phyloP scores from a whole-genome alignment of 805 yeast species.

The Sungouiozyma intestinalis region DNA sequence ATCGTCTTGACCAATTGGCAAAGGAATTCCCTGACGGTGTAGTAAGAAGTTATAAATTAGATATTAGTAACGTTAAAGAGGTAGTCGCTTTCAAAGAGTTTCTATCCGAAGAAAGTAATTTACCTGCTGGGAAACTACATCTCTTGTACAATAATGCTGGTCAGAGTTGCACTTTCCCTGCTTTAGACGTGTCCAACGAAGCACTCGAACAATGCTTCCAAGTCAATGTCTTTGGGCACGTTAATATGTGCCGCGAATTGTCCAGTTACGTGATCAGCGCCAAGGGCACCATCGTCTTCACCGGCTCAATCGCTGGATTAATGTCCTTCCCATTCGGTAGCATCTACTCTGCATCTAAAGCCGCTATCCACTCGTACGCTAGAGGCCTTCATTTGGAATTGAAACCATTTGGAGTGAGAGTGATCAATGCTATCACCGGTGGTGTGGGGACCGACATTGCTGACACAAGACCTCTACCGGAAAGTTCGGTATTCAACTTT shows the following conservation, averaged over 20 bases:
- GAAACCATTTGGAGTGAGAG: constrained; percentile 63
- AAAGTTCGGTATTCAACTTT: constrained; percentile 41
- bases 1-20: constrained; percentile 42
- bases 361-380: constrained; percentile 68
- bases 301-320: constrained; percentile 62
- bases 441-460: constrained; percentile 65
- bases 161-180: constrained; percentile 62
- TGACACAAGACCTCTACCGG: constrained; percentile 51
- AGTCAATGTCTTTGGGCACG: constrained; percentile 64
- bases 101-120: constrained; percentile 26
- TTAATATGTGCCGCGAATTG: constrained; percentile 52
- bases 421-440: constrained; percentile 62
- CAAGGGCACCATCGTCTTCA: constrained; percentile 59
- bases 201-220: constrained; percentile 41
- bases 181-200: constrained; percentile 52
- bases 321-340: constrained; percentile 63
- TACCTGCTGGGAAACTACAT: constrained; percentile 36
- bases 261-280: constrained; percentile 46
- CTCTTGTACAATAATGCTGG: constrained; percentile 70
- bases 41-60: constrained; percentile 41
- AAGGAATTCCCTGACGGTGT: constrained; percentile 25
- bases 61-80: constrained; percentile 44
- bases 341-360: constrained; percentile 57
- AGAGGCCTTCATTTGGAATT: constrained; percentile 52
- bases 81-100: constrained; percentile 35